Base-by-base conservation (phyloP, 352 stramenopile genomes). In the Pythium phragmitis region DNA sequence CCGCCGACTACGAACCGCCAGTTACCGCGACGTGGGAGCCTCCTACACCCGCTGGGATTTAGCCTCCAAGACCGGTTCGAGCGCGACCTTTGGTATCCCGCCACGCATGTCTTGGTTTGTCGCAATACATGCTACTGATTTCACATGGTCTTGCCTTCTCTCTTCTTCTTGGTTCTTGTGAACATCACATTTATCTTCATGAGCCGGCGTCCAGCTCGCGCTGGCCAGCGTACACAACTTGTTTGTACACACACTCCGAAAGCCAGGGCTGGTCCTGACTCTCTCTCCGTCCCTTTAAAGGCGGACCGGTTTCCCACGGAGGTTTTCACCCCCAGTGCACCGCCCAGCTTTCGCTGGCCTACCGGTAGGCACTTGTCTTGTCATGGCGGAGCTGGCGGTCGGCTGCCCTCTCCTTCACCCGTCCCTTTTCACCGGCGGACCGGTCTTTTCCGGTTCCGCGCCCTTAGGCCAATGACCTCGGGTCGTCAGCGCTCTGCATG, bases 401-500 rank as follows among this genome's bases (percentile, higher is more conserved):
- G 42, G 42, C 42, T 21, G 42, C 16, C n/a, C 7, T 21, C 42
- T 23, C 42, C 42, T 48, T 48, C 42, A 8, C n/a, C 42, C 7
- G 17, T 28, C 46, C n/a, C 46, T 52, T 52, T 52, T 34, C n/a
- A 28, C n/a, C 4, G 46, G 6, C 17, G 46, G 21, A 33, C 46
- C 9, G 6, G 21, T 5, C 6, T 7, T 11, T 16, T 28, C 19
- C 19, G 4, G 46, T 33, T 7, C 46, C 41, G 12, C 41, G 17
- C 12, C 41, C 41, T 23, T 21, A 21, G 12, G 6, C 41, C 41
- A 47, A 14, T 21, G 12, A 21, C 41, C 11, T 16, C 46, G 8
- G 30, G 46, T 52, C 55, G 43, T 62, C 43, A n/a, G 9, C 14
- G 8, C 23, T 13, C 28, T 63, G 57, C 57, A 63, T 63, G 11